phyloP scores from a whole-genome alignment of 345 rosid genomes.

The Lumnitzera racemosa region DNA sequence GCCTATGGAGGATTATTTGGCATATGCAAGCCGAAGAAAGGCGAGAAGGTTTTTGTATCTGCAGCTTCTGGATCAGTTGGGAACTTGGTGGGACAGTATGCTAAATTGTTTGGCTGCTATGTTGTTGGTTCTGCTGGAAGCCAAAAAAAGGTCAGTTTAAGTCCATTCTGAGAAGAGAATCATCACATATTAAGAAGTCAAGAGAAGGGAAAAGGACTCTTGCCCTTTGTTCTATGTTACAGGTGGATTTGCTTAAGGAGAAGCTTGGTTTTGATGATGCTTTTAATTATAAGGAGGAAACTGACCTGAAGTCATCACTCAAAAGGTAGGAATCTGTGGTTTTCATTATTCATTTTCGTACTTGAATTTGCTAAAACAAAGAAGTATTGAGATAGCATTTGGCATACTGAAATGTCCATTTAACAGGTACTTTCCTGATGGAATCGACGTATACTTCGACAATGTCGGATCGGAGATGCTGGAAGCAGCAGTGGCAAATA shows the following conservation, averaged over 20 bases:
- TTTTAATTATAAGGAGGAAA: conserved; percentile 46
- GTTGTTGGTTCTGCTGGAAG: conserved; percentile 47
- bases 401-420: no score
- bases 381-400: not conserved
- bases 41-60: conserved; percentile 44
- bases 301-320: conserved; percentile 31
- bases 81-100: conserved; percentile 42
- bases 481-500: conserved; percentile 39
- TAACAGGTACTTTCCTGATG: conserved; percentile 42
- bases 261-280: conserved; percentile 50
- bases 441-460: conserved; percentile 63
- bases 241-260: conserved; percentile 42
- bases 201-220: not conserved
- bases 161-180: not conserved
- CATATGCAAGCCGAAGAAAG: conserved; percentile 35
- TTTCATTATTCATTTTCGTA: not conserved
- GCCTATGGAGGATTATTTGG: conserved; percentile 41
- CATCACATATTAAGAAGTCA: not conserved
- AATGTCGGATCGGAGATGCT: conserved; percentile 49
- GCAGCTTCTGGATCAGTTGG: conserved; percentile 50
- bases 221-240: not conserved
- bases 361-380: not conserved
- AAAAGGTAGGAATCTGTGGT: conserved; percentile 14
- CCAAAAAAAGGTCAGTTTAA: conserved; percentile 24
- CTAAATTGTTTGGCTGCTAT: conserved; percentile 40